Conservation (phyloP, 306 rosid genomes). For the Dryas octopetala region DNA sequence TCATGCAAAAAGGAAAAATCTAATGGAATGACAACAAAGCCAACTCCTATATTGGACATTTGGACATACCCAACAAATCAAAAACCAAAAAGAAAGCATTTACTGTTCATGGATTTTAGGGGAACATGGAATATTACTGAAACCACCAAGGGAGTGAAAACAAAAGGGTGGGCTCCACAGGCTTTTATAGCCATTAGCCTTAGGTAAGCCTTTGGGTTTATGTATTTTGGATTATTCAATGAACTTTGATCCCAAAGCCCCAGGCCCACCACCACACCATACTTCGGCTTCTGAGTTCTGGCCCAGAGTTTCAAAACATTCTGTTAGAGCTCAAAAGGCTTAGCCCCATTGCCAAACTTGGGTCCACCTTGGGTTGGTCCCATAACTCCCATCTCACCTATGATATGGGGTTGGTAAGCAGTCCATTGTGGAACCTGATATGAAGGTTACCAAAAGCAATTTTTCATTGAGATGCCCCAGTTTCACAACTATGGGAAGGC, state of each 20-base stretch:
- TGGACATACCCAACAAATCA: background rate
- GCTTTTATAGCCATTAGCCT: background rate
- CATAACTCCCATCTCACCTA: background rate
- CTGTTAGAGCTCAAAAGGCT: background rate
- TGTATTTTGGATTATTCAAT: background rate
- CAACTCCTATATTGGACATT: background rate
- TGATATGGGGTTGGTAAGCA: background rate
- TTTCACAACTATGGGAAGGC: constrained; percentile 10
- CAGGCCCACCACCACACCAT: background rate
- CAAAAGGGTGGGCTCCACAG: constrained; percentile 16
- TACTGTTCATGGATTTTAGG: background rate
- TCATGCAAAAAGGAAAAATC: background rate
- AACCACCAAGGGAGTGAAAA: background rate
- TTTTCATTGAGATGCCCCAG: background rate
- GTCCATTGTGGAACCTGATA: background rate
- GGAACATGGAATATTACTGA: background rate
- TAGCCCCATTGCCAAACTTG: background rate
- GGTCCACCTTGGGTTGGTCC: constrained; percentile 5
- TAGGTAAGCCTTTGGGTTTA: background rate
- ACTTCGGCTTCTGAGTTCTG: background rate
- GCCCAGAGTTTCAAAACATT: constrained; percentile 1
- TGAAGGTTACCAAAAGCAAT: constrained; percentile 5
- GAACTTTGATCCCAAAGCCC: background rate
- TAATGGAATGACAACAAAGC: too few relatives aligned
- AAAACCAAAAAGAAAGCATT: background rate